Evolutionary conservation across 2,329 filamentous ascomycete species (phyloP).

Genomic region (Hymenoscyphus linearis): DNA sequence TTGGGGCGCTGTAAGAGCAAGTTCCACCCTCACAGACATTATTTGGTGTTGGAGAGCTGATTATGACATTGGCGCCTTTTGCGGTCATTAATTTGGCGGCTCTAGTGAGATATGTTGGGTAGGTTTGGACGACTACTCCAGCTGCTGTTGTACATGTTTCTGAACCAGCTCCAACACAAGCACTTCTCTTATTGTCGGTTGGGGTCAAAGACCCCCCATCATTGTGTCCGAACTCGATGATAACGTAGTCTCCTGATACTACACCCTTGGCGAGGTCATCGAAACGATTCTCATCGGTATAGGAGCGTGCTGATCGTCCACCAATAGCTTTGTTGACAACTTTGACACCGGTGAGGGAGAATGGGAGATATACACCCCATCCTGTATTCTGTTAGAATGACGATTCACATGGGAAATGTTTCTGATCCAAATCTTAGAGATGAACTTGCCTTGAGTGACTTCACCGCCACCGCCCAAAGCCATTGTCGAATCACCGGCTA

Average conservation of each 20-base stretch:
- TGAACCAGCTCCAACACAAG: constrained; percentile 44
- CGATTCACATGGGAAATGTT: not conserved
- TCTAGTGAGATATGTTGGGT: constrained; percentile 26
- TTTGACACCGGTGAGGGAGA: constrained; percentile 41
- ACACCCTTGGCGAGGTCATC: constrained; percentile 44
- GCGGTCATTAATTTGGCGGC: constrained; percentile 31
- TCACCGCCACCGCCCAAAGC: constrained; percentile 41
- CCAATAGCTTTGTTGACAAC: constrained; percentile 61
- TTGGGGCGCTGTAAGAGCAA: constrained; percentile 40
- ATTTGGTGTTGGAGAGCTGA: constrained; percentile 56
- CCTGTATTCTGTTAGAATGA: constrained; percentile 37
- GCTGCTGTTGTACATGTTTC: constrained; percentile 40
- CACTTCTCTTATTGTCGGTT: constrained; percentile 56
- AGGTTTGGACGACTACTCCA: constrained; percentile 43
- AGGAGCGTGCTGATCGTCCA: constrained; percentile 62
- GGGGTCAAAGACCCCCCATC: constrained; percentile 51
- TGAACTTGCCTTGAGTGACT: constrained; percentile 35
- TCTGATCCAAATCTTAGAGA: not conserved
- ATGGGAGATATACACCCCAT: constrained; percentile 57
- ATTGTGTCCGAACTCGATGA: constrained; percentile 62
- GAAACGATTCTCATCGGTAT: constrained; percentile 61
- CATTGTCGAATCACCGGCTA: constrained; percentile 60
- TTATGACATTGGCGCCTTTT: constrained; percentile 56
- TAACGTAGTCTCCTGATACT: constrained; percentile 39
- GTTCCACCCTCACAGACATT: constrained; percentile 55